A percentile compares a stretch with the other conserved stretches of the same genome.
phyloP scores from a whole-genome alignment of 768 basidiomycete genomes.

The Sporobolomyces phaffii region DNA sequence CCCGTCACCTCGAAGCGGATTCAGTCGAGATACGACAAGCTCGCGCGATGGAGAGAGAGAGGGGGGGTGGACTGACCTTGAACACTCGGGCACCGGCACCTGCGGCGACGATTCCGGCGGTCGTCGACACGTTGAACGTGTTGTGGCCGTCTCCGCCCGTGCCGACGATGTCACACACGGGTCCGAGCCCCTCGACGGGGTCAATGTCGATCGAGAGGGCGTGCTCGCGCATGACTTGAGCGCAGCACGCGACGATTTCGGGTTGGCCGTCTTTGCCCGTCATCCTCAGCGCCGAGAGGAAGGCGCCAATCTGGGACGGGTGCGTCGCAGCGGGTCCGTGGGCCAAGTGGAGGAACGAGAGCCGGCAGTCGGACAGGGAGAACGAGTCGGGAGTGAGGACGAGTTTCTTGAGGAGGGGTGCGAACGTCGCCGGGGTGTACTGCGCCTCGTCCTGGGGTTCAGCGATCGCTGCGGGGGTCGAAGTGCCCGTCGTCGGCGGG shows the following conservation, averaged over 20 bases:
- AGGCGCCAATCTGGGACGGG: slow-evolving; percentile 77
- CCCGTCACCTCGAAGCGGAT: too few relatives aligned
- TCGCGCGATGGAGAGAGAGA: slow-evolving; percentile 3
- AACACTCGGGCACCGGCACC: slow-evolving; percentile 88
- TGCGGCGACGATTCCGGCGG: slow-evolving; percentile 86
- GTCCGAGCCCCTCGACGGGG: slow-evolving; percentile 47
- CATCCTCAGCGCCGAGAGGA: slow-evolving; percentile 77
- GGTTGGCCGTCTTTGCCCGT: slow-evolving; percentile 69
- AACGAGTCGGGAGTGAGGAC: slow-evolving; percentile 48
- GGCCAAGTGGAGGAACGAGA: slow-evolving; percentile 53
- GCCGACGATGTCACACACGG: slow-evolving; percentile 68
- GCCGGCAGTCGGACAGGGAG: slow-evolving; percentile 58
- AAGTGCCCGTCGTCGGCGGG: background rate
- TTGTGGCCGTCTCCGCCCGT: slow-evolving; percentile 94
- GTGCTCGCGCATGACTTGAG: slow-evolving; percentile 63
- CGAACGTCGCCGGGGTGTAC: slow-evolving; percentile 70
- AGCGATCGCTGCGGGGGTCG: background rate
- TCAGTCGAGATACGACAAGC: too few relatives aligned
- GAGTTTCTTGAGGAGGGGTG: slow-evolving; percentile 66
- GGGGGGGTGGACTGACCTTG: slow-evolving; percentile 58
- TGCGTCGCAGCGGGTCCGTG: slow-evolving; percentile 56
- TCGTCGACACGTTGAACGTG: slow-evolving; percentile 93
- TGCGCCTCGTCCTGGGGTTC: background rate
- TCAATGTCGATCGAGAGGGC: slow-evolving; percentile 59
- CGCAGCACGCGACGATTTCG: slow-evolving; percentile 71